Conservation (phyloP, 495 filamentous ascomycete genomes). For the Jackrogersella multiformis region DNA sequence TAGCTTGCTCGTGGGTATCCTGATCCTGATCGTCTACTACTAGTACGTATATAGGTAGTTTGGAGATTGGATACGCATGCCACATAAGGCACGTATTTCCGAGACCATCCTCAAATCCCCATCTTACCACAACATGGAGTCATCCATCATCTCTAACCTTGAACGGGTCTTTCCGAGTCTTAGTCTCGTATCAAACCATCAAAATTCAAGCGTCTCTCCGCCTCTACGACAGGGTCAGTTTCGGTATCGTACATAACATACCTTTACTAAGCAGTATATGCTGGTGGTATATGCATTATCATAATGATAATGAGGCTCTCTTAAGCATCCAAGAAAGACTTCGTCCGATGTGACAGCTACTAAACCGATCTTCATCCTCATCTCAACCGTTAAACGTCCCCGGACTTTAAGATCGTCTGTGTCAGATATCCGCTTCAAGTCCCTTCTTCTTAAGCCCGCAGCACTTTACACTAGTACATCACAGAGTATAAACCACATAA, state of each 20-base stretch:
- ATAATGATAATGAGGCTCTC: conserved; percentile 5
- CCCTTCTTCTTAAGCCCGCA: conserved; percentile 21
- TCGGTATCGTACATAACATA: no score
- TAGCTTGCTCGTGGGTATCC: conserved; percentile 8
- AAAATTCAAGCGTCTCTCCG: not conserved
- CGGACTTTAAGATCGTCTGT: conserved; percentile 39
- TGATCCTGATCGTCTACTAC: no score
- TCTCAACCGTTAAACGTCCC: conserved; percentile 34
- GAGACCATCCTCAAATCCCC: conserved; percentile 25
- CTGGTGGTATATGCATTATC: not conserved
- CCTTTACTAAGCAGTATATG: not conserved
- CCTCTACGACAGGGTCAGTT: not conserved
- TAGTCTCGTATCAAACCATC: conserved; percentile 25
- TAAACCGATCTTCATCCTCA: conserved; percentile 5
- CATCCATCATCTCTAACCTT: conserved; percentile 6
- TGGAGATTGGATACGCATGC: conserved; percentile 13
- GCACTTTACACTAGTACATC: no score
- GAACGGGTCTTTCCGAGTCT: conserved; percentile 7
- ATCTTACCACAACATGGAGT: conserved; percentile 11
- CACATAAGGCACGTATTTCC: conserved; percentile 22
- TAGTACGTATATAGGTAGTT: no score
- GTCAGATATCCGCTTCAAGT: conserved; percentile 39
- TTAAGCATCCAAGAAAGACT: not conserved
- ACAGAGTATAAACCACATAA: no score
- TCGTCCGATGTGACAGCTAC: conserved; percentile 26